These are phyloP conservation scores for Suillus tomentosus DNA, from an alignment of 768 basidiomycete species.

Conservation along the genomic window DNA sequence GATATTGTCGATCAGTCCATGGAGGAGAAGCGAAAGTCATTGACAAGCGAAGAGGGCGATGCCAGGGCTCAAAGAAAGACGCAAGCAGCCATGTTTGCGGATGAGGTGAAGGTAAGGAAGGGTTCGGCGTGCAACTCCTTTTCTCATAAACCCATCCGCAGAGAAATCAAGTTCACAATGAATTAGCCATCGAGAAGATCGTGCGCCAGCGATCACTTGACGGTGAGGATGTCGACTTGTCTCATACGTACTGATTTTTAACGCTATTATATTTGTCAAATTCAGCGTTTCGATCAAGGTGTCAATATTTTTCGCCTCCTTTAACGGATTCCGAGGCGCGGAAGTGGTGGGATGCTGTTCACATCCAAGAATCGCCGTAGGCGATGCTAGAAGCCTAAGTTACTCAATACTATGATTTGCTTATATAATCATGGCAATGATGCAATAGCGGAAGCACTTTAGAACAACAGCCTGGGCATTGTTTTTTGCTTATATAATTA, in stretches of 20 bases:
- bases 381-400: constrained; percentile 1
- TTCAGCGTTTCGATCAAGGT: constrained; percentile 76
- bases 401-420: background rate
- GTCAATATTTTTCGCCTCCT: constrained; percentile 77
- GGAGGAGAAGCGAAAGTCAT: constrained; percentile 51
- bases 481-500: background rate
- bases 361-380: constrained; percentile 36
- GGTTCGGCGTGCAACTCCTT: constrained; percentile 16
- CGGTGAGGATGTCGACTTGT: constrained; percentile 45
- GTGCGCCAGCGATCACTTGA: constrained; percentile 69
- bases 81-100: constrained; percentile 59
- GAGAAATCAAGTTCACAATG: constrained; percentile 77
- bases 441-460: constrained; percentile 22
- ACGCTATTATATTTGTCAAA: constrained; percentile 18
- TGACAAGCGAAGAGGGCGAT: constrained; percentile 47
- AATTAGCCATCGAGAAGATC: constrained; percentile 71
- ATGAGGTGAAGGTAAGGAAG: constrained; percentile 67
- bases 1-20: constrained; percentile 66
- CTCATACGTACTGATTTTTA: constrained; percentile 14
- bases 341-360: constrained; percentile 54
- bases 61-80: constrained; percentile 48
- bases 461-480: too few relatives aligned
- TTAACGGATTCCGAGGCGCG: constrained; percentile 56
- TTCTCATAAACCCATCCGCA: constrained; percentile 27
- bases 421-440: constrained; percentile 19